A percentile compares a stretch with the other conserved stretches of the same genome.
phyloP scores from a whole-genome alignment of 345 rosid genomes.

The Aquilaria malaccensis region DNA sequence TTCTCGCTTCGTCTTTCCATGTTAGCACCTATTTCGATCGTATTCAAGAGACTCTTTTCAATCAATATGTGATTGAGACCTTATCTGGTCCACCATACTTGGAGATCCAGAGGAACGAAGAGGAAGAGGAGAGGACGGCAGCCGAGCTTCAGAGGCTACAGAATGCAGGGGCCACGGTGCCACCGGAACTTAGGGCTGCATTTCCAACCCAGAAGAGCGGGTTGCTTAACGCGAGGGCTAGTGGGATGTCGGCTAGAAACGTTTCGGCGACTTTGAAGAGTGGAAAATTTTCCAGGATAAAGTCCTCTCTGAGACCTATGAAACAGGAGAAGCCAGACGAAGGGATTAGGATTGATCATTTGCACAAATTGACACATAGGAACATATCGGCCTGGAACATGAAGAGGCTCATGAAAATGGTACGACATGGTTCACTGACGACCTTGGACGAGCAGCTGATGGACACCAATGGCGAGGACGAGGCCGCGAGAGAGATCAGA shows the following conservation, averaged over 20 bases:
- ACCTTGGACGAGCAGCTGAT: slow-evolving; percentile 76
- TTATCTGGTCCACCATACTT: slow-evolving; percentile 72
- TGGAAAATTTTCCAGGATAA: slow-evolving; percentile 27
- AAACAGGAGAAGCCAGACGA: slow-evolving; percentile 18
- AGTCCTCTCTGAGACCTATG: slow-evolving; percentile 10
- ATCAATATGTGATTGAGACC: slow-evolving; percentile 78
- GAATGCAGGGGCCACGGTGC: slow-evolving; percentile 51
- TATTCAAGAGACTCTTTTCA: slow-evolving; percentile 74
- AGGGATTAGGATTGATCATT: slow-evolving; percentile 50
- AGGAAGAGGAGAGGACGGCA: slow-evolving; percentile 41
- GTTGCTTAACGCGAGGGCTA: slow-evolving; percentile 3
- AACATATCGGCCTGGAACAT: slow-evolving; percentile 96
- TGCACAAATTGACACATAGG: slow-evolving; percentile 65
- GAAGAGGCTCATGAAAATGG: slow-evolving; percentile 91
- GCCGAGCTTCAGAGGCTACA: slow-evolving; percentile 46
- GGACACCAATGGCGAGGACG: slow-evolving; percentile 41
- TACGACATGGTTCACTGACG: slow-evolving; percentile 56
- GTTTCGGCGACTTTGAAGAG: slow-evolving; percentile 17
- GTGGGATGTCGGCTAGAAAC: slow-evolving; percentile 4
- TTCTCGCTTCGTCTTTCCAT: slow-evolving; percentile 80
- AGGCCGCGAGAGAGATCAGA: slow-evolving; percentile 44
- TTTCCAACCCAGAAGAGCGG: slow-evolving; percentile 36
- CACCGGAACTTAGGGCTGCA: slow-evolving; percentile 51
- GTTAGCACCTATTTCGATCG: slow-evolving; percentile 90
- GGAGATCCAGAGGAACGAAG: slow-evolving; percentile 39